Evolutionary conservation across 495 filamentous ascomycete species (phyloP).

Genomic region (Tuber borchii): DNA sequence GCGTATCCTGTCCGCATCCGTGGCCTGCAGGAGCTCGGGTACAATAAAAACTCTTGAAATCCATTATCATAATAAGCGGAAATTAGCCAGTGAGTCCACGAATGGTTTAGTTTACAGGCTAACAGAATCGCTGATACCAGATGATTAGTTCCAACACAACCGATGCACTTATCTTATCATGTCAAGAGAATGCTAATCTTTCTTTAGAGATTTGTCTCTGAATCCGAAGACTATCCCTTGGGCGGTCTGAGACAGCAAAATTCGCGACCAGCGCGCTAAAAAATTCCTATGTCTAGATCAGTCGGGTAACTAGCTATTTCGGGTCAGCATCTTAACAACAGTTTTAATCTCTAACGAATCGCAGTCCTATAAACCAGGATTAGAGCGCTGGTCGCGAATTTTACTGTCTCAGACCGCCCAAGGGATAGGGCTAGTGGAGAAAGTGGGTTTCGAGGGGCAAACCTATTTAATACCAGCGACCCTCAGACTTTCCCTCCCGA

Average conservation of each 20-base stretch:
- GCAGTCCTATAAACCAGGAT: too few relatives aligned
- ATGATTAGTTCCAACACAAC: not conserved
- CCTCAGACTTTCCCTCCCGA: too few relatives aligned
- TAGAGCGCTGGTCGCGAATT: too few relatives aligned
- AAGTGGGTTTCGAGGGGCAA: not conserved
- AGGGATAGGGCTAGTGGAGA: not conserved
- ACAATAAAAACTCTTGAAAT: not conserved
- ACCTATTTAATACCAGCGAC: too few relatives aligned
- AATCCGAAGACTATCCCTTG: too few relatives aligned
- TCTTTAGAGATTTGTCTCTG: not conserved
- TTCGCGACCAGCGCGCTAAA: too few relatives aligned
- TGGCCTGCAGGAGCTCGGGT: not conserved
- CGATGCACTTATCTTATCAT: not conserved
- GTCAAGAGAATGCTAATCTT: not conserved
- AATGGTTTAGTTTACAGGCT: not conserved
- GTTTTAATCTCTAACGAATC: too few relatives aligned
- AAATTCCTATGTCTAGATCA: too few relatives aligned
- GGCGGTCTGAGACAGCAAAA: too few relatives aligned
- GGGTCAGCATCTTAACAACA: too few relatives aligned
- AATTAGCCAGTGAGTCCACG: not conserved
- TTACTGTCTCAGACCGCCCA: too few relatives aligned
- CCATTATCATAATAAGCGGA: not conserved
- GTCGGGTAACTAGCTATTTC: too few relatives aligned
- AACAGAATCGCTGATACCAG: not conserved
- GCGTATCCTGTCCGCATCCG: not conserved